Base-by-base conservation (phyloP, 2,329 filamentous ascomycete species). In the Trichoderma pleuroti region DNA sequence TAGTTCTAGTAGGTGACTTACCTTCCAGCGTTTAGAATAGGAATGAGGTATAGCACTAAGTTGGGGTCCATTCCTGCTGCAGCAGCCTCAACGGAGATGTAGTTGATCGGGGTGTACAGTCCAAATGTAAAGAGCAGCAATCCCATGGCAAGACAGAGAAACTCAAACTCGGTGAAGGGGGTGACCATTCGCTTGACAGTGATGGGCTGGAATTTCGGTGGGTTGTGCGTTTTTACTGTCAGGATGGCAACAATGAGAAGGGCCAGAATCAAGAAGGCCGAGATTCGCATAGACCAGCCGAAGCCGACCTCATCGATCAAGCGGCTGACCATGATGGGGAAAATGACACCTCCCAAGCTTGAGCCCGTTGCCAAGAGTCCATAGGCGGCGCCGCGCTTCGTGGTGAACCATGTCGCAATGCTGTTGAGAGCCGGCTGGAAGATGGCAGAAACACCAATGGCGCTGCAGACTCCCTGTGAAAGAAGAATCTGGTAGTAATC, bases 401-500 rank as follows among this genome's bases (percentile, higher is more conserved):
- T 73, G 63, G 74, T 74, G 68, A 82, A 82, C 78, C 80, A 82
- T 10, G 75, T 77, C 5, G 76, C 74, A 54, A 82, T 76, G 8
- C 72, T 73, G 32, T 73, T 78, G 21, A 82, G 71, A 16, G 78
- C 78, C 34, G 80, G 78, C 59, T 79, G 76, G 30, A 81, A 80
- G 56, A 82, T 76, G 21, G 77, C 77, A 0, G 77, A 75, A 10
- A 78, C 78, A 16, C 81, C 81, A 26, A 83, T 76, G 10, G 79
- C 79, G 1, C 78, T 80, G 68, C 77, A 81, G 0, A 83, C 75
- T 5, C 80, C 79, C 67, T 84, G 82, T 0, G 80, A 73, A 1
- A 84, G 74, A 11, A 84, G 75, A 66, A 83, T 77, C 57, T 84
- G 81, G 62, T 80, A 83, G 74, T 83, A 84, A 54, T 82, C 68